Conservation (phyloP, 495 filamentous ascomycete genomes). For the Hypoxylon trugodes region DNA sequence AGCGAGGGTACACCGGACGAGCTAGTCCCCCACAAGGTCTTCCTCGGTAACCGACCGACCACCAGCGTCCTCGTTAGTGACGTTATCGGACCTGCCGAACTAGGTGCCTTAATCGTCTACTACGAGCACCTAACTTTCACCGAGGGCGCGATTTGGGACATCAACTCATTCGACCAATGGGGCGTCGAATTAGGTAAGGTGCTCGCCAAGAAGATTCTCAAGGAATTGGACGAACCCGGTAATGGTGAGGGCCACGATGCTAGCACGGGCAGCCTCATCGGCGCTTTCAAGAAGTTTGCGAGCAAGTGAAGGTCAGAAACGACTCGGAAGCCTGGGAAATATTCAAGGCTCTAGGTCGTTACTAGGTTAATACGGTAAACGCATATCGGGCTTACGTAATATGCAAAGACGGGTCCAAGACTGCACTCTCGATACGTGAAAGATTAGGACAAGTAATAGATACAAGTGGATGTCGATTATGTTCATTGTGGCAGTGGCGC, state of each 20-base stretch:
- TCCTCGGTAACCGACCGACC: slow-evolving; percentile 96
- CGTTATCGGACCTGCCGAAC: slow-evolving; percentile 91
- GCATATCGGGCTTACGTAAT: slow-evolving; percentile 12
- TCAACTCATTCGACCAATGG: slow-evolving; percentile 99
- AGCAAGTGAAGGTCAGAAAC: slow-evolving; percentile 52
- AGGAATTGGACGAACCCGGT: slow-evolving; percentile 78
- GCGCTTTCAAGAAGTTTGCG: slow-evolving; percentile 73
- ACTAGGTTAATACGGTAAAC: not conserved
- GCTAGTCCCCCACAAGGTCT: slow-evolving; percentile 96
- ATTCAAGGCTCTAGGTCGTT: slow-evolving; percentile 33
- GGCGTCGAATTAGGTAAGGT: slow-evolving; percentile 98
- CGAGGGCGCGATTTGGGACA: slow-evolving; percentile 97
- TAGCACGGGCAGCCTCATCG: slow-evolving; percentile 87
- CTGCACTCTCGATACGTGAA: not conserved
- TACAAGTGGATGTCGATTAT: too few species aligned
- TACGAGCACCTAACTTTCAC: slow-evolving; percentile 99
- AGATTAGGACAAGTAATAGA: slow-evolving; percentile 7
- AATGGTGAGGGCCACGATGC: slow-evolving; percentile 77
- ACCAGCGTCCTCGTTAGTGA: slow-evolving; percentile 89
- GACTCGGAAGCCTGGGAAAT: slow-evolving; percentile 1
- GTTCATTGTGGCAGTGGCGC: too few species aligned
- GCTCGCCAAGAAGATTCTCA: slow-evolving; percentile 88
- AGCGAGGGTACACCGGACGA: slow-evolving; percentile 85
- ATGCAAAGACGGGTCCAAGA: slow-evolving; percentile 8
- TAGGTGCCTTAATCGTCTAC: slow-evolving; percentile 96